phyloP scores from a whole-genome alignment of 2,329 filamentous ascomycete genomes.

The Ascochyta pisi region DNA sequence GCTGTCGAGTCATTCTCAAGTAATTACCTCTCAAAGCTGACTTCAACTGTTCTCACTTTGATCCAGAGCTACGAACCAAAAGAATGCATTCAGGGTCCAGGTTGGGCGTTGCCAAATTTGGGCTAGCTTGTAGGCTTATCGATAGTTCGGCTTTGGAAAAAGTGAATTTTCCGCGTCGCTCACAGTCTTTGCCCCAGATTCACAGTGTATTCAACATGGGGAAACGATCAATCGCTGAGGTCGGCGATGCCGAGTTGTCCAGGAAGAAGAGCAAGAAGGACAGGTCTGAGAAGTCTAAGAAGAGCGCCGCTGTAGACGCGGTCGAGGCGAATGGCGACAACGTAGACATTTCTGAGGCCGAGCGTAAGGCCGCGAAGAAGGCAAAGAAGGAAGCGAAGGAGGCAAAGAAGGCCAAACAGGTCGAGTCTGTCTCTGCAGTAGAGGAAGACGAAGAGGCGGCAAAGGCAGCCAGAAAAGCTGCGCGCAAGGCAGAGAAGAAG shows the following conservation, averaged over 20 bases:
- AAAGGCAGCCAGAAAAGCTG: slow-evolving; percentile 46
- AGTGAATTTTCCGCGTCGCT: slow-evolving; percentile 9
- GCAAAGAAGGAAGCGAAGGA: slow-evolving; percentile 51
- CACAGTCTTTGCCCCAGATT: slow-evolving; percentile 2
- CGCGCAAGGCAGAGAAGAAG: slow-evolving; percentile 50
- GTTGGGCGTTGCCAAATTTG: not conserved
- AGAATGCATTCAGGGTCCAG: slow-evolving; percentile 16
- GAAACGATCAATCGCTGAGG: slow-evolving; percentile 46
- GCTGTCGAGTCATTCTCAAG: not conserved
- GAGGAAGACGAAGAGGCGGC: slow-evolving; percentile 36
- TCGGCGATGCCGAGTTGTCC: slow-evolving; percentile 39
- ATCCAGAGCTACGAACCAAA: not conserved
- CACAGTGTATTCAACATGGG: slow-evolving; percentile 36
- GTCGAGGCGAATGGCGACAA: slow-evolving; percentile 29
- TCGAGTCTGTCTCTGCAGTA: slow-evolving; percentile 28
- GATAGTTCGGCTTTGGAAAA: slow-evolving; percentile 21
- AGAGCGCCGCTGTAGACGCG: slow-evolving; percentile 24
- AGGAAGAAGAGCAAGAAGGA: slow-evolving; percentile 50
- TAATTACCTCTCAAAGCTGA: not conserved
- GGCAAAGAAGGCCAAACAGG: slow-evolving; percentile 36
- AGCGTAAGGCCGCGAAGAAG: slow-evolving; percentile 52
- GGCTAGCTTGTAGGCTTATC: slow-evolving; percentile 24
- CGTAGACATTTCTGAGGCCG: slow-evolving; percentile 42
- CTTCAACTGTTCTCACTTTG: not conserved
- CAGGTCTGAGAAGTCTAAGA: slow-evolving; percentile 41